A percentile compares a stretch with the other conserved stretches of the same genome.
phyloP scores from a whole-genome alignment of 768 basidiomycete species.

The Pholiota molesta region DNA sequence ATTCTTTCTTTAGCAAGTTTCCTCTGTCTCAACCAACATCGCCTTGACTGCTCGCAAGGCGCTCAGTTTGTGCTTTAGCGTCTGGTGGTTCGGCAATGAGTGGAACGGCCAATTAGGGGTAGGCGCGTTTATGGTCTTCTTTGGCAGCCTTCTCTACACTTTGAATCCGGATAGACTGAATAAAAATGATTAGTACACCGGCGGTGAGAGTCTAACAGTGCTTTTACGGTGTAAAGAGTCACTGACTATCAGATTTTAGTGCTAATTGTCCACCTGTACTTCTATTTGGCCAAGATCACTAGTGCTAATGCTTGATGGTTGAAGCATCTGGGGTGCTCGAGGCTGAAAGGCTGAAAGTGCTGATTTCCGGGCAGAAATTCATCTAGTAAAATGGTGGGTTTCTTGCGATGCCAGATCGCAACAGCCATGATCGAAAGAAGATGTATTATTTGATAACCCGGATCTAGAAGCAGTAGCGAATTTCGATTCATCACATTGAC shows the following conservation, averaged over 20 bases:
- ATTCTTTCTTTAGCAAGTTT: conserved; percentile 54
- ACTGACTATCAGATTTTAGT: background rate
- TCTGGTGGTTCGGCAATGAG: conserved; percentile 82
- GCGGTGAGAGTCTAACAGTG: background rate
- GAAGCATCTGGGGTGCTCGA: no score
- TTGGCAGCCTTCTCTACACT: conserved; percentile 68
- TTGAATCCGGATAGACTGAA: conserved; percentile 24
- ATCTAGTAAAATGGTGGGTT: background rate
- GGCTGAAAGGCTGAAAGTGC: no score
- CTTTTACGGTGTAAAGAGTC: background rate
- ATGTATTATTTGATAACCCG: background rate
- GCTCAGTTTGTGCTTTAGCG: conserved; percentile 75
- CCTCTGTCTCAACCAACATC: conserved; percentile 81
- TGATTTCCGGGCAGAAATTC: background rate
- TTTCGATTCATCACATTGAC: background rate
- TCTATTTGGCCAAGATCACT: background rate
- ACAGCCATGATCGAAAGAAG: background rate
- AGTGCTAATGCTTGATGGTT: background rate
- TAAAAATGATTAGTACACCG: conserved; percentile 16
- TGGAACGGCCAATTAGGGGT: conserved; percentile 66
- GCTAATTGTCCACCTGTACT: background rate
- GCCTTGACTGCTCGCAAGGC: conserved; percentile 83
- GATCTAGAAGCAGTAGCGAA: background rate
- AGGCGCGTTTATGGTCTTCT: conserved; percentile 77
- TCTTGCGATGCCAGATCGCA: background rate